Percentiles rank a stretch among this genome's conserved stretches.
Conservation (phyloP, 164 flowering plant species). For the Amborella trichopoda region DNA sequence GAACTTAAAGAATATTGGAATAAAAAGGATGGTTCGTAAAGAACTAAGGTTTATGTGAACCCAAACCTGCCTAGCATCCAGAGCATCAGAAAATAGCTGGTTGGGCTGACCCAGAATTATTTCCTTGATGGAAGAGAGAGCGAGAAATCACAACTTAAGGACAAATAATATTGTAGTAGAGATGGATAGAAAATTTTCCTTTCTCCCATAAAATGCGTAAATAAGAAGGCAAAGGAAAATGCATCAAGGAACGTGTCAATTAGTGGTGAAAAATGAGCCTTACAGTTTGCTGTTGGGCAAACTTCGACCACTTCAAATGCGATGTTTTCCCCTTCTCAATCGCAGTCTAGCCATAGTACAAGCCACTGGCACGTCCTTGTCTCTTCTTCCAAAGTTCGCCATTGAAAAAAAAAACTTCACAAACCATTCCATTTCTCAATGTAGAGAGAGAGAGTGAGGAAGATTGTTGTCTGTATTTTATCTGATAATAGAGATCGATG, state of each 20-base stretch:
- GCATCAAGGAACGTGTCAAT: constrained; percentile 46
- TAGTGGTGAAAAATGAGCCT: constrained; percentile 90
- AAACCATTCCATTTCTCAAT: too few species aligned
- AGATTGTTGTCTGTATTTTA: too few species aligned
- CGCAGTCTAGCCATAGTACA: constrained; percentile 94
- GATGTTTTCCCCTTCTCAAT: constrained; percentile 95
- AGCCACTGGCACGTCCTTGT: constrained; percentile 79
- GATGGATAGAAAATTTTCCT: not conserved
- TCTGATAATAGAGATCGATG: too few species aligned
- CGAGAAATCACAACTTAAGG: not conserved
- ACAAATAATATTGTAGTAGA: not conserved
- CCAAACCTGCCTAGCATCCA: constrained; percentile 95
- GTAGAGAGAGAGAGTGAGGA: too few species aligned
- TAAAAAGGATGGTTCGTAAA: too few species aligned
- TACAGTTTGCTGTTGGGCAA: constrained; percentile 54
- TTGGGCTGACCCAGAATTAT: constrained; percentile 69
- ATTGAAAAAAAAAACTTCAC: too few species aligned
- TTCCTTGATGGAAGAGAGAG: too few species aligned
- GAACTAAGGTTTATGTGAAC: too few species aligned
- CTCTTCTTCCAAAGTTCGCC: constrained; percentile 85
- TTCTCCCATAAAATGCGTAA: too few species aligned
- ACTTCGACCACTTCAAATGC: constrained; percentile 89
- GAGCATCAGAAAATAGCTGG: constrained; percentile 75
- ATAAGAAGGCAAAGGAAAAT: not conserved
- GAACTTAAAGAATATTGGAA: too few species aligned